Percentiles rank a stretch among this genome's conserved stretches.
phyloP scores from a whole-genome alignment of 345 rosid species.

The Moringa oleifera region DNA sequence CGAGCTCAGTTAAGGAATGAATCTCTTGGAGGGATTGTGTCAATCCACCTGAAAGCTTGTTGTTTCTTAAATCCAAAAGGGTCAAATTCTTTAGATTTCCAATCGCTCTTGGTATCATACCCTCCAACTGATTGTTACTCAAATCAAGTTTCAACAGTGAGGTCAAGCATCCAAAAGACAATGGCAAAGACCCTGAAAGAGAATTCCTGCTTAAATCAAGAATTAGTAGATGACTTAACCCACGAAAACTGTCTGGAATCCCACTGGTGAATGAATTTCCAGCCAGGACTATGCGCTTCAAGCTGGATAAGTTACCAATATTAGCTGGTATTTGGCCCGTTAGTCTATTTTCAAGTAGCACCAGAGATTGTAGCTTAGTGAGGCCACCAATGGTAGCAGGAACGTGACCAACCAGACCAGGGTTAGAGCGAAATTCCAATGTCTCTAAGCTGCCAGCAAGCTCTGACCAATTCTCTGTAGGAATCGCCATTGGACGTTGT shows the following conservation, averaged over 20 bases:
- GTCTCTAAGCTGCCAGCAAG: slow-evolving; percentile 54
- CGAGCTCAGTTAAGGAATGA: slow-evolving; percentile 58
- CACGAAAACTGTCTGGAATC: slow-evolving; percentile 49
- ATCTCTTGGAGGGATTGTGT: slow-evolving; percentile 47
- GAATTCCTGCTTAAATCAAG: slow-evolving; percentile 72
- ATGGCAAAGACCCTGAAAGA: slow-evolving; percentile 62
- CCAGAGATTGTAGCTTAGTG: slow-evolving; percentile 61
- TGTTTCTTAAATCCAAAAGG: slow-evolving; percentile 72
- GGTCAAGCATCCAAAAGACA: slow-evolving; percentile 41
- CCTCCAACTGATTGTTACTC: slow-evolving; percentile 62
- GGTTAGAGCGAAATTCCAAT: slow-evolving; percentile 75
- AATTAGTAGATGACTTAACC: slow-evolving; percentile 49
- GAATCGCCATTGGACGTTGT: slow-evolving; percentile 35
- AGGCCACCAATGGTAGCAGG: slow-evolving; percentile 53
- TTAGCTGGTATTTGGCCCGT: slow-evolving; percentile 48
- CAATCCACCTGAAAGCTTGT: slow-evolving; percentile 67
- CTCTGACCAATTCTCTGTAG: slow-evolving; percentile 44
- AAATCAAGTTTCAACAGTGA: slow-evolving; percentile 81
- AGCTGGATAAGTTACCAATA: slow-evolving; percentile 42
- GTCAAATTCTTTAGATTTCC: slow-evolving; percentile 56
- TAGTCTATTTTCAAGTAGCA: slow-evolving; percentile 64
- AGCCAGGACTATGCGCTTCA: slow-evolving; percentile 66
- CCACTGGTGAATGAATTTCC: slow-evolving; percentile 59
- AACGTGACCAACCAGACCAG: slow-evolving; percentile 62
- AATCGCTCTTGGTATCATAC: slow-evolving; percentile 43